Evolutionary conservation across 352 stramenopile genomes (phyloP).

Genomic region (Pilasporangium apinafurcum): DNA sequence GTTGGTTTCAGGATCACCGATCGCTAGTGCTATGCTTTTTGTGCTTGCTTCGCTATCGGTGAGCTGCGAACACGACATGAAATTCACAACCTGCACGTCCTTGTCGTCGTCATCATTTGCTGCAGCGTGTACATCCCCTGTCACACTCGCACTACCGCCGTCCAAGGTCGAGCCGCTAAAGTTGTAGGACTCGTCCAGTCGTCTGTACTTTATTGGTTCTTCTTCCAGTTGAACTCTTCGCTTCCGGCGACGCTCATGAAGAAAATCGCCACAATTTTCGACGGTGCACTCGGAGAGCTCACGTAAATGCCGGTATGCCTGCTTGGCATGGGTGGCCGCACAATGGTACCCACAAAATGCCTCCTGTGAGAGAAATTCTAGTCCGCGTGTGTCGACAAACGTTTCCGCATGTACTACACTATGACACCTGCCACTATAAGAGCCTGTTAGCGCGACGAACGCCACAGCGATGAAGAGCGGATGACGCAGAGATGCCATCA

Average conservation of each 20-base stretch:
- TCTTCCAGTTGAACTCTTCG: too few relatives aligned
- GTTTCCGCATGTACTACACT: neutral
- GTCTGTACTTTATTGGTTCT: too few relatives aligned
- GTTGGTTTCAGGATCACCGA: conserved; percentile 34
- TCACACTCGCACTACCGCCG: conserved; percentile 9
- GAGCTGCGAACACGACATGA: conserved; percentile 30
- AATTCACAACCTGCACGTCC: conserved; percentile 42
- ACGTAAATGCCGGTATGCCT: conserved; percentile 30
- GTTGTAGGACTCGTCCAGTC: too few relatives aligned
- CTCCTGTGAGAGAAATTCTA: conserved; percentile 36
- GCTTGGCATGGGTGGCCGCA: conserved; percentile 30
- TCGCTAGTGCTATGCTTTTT: conserved; percentile 31
- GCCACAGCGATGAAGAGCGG: too few relatives aligned
- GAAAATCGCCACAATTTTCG: conserved; percentile 16
- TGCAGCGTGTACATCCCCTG: conserved; percentile 20
- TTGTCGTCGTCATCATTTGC: conserved; percentile 24
- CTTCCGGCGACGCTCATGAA: conserved; percentile 11
- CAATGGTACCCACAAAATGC: conserved; percentile 65
- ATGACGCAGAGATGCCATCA: too few relatives aligned
- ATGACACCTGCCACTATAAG: too few relatives aligned
- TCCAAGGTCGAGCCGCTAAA: conserved; percentile 9
- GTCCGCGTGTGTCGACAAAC: conserved; percentile 20
- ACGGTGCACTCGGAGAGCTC: conserved; percentile 26
- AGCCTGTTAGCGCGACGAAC: too few relatives aligned
- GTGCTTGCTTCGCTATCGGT: conserved; percentile 8